A percentile compares a stretch with the other conserved stretches of the same genome.
phyloP scores from a whole-genome alignment of 805 yeast species.

The Lachancea fermentati region DNA sequence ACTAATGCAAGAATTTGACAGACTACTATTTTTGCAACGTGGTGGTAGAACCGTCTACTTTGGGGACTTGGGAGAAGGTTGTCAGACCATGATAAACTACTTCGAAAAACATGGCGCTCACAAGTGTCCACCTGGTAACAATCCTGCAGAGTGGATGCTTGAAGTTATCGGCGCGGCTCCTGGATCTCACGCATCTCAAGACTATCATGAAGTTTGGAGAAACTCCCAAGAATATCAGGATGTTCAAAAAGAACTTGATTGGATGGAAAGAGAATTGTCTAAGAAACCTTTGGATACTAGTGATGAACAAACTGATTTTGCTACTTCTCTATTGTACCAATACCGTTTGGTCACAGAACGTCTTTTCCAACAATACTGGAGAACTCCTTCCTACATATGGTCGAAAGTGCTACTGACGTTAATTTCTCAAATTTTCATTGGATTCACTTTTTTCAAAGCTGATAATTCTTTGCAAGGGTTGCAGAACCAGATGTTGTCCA shows the following conservation, averaged over 20 bases:
- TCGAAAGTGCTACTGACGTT: conserved; percentile 50
- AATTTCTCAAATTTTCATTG: conserved; percentile 58
- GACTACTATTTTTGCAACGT: conserved; percentile 57
- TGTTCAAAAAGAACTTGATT: conserved; percentile 53
- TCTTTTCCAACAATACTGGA: conserved; percentile 60
- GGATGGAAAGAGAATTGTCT: conserved; percentile 57
- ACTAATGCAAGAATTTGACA: conserved; percentile 60
- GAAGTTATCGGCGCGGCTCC: conserved; percentile 82
- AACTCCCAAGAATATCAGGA: conserved; percentile 56
- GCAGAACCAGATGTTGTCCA: conserved; percentile 77
- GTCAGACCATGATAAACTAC: conserved; percentile 52
- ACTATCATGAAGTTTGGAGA: conserved; percentile 74
- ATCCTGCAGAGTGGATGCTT: conserved; percentile 92
- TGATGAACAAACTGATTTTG: conserved; percentile 38
- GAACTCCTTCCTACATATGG: conserved; percentile 61
- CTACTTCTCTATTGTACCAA: conserved; percentile 40
- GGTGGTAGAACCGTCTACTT: conserved; percentile 81
- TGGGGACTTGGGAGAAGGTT: conserved; percentile 67
- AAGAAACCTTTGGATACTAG: conserved; percentile 31
- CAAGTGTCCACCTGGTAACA: conserved; percentile 61
- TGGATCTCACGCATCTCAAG: conserved; percentile 66
- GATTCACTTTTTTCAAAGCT: conserved; percentile 71
- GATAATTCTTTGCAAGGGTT: conserved; percentile 57
- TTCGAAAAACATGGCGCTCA: conserved; percentile 63
- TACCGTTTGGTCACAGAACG: conserved; percentile 44